Evolutionary conservation across 495 filamentous ascomycete genomes (phyloP), one percentile per base, ranked within the genome.

Genomic region (Trypethelium eluteriae): DNA sequence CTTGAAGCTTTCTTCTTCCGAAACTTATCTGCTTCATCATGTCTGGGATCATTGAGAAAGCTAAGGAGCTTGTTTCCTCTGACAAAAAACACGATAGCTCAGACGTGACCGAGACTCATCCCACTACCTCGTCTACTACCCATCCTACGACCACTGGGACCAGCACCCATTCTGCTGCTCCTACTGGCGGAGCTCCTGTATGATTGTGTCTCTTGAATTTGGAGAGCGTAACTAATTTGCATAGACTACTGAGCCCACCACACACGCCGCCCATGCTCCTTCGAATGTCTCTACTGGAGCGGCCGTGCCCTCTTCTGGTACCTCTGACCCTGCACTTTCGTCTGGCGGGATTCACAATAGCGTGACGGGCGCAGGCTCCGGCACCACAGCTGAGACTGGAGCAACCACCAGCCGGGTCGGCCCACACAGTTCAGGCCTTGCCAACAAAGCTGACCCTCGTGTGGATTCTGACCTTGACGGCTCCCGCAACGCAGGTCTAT

Each of bases 1-100:
- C 18, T 36, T 7, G 14, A 59, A 2, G 36, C 53, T 59, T 36
- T 36, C 5, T 7, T 3, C 7, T 59, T 18, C 10, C n/a, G 25
- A 59, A 34, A n/a, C 53, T 7, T 3, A 7, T 9, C 53, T 35
- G 18, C 18, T 59, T 59, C 53, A 36, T 18, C 53, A 65, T 65
- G 63, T 65, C 63, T 50, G 63, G 63, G 9, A 34, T 65, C 39
- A 53, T 65, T 32, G 47, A 65, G 39, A 65, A 65, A 49, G 63
- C 46, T 7, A 65, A 65, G 38, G 63, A 65, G 38, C 50, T 65
- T 7, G 18, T 65, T 32, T 36, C 18, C 11, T 18, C 16, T 44
- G 41, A 44, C 53, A 59, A 59, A 32, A 59, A 36, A 7, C 7
- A 18, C 7, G 53, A 59, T 9, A 59, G 10, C 18, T 59, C 53